Base-by-base conservation (phyloP, 2,329 filamentous ascomycete genomes). In the Incumbomyces lentus region DNA sequence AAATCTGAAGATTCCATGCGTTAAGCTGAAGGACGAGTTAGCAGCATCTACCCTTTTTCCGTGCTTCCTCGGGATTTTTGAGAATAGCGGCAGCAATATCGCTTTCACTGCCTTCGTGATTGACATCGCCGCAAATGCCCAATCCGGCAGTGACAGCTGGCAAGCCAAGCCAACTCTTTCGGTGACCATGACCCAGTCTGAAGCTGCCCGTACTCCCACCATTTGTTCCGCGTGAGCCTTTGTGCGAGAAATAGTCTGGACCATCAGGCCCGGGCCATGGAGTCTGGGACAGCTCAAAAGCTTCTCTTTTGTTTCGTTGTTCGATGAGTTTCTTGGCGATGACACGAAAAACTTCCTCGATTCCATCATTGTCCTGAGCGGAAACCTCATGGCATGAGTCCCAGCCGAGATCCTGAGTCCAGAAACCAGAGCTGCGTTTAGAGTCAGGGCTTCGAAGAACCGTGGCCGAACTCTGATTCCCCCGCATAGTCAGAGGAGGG, bases 331-430 rank as follows among this genome's bases (percentile, higher is more conserved):
- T 94, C 58, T 93, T 73, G 7, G 89, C 92, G 38, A 88, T 84
- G 19, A 94, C 86, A 1, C 90, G 77, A 59, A 96, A 96, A 0
- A 98, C 88, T 66, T 96, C 92, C 58, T 96, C 92, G 14, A 98
- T 89, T 14, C 90, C 90, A 70, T 95, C 89, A 47, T 89, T 89
- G 59, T 83, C 88, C 71, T 93, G 90, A 40, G 90, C 89, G 56
- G 82, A 89, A 60, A 98, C 90, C 69, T 98, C 92, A 65, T 96
- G 92, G 64, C 90, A 96, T 52, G 88, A 93, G 60, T 95, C 89
- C 89, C 90, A 96, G 44, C 89, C 88, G 5, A 88, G 81, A 61
- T 95, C 89, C 63, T 92, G 86, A 17, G 83, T 87, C 89, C 89
- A 95, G 66, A 64, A 72, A 43, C 58, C 70, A 52, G 61, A 69